Evolutionary conservation across 23 red algal species (phyloP).

Genomic region (Gracilaria gracilis): DNA sequence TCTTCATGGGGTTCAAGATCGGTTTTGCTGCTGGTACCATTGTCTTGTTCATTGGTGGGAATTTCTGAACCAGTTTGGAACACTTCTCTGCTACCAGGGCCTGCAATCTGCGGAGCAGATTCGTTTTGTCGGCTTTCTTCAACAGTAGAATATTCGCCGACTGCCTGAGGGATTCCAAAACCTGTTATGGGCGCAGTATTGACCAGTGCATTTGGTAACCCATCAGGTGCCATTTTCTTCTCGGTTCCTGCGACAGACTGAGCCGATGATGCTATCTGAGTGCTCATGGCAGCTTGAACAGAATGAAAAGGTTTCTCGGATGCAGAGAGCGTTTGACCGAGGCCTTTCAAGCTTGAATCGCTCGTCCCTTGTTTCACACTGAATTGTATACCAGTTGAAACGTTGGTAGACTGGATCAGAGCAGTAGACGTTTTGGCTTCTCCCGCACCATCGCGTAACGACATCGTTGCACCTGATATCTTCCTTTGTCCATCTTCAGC

Average conservation of each 20-base stretch:
- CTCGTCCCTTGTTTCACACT: background rate
- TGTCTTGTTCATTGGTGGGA: background rate
- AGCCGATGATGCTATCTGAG: background rate
- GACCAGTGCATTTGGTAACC: too few relatives aligned
- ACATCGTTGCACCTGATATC: background rate
- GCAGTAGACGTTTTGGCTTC: background rate
- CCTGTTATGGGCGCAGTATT: background rate
- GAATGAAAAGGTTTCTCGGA: background rate
- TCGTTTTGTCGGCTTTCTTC: background rate
- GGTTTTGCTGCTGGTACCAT: background rate
- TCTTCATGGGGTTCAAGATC: background rate
- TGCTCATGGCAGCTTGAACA: background rate
- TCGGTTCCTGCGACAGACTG: background rate
- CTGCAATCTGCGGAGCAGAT: background rate
- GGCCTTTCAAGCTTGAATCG: background rate
- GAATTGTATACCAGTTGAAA: background rate
- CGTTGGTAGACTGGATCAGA: too few relatives aligned
- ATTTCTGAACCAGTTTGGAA: background rate
- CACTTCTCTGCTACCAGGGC: background rate
- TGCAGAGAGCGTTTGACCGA: background rate
- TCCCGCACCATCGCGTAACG: too few relatives aligned
- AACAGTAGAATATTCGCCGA: background rate
- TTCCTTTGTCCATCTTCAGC: background rate
- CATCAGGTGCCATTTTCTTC: background rate
- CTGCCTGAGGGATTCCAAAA: background rate